Evolutionary conservation across 805 yeast genomes (phyloP).

Genomic region (Kodamaea laetipori): DNA sequence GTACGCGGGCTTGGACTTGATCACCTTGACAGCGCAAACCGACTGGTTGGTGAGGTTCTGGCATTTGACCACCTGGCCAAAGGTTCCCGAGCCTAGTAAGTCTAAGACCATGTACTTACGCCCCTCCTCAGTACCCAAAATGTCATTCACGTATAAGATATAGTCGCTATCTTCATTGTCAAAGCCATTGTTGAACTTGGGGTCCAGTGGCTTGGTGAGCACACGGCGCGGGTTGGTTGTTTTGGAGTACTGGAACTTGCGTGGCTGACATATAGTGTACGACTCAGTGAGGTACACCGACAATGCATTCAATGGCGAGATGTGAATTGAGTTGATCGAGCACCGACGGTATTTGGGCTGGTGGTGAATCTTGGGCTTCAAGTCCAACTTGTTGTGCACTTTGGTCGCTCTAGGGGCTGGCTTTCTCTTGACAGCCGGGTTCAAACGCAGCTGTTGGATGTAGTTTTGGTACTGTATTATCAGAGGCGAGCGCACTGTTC

Average conservation of each 20-base stretch:
- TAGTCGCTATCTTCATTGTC: slow-evolving; percentile 91
- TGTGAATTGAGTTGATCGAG: slow-evolving; percentile 59
- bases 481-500: slow-evolving; percentile 31
- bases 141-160: slow-evolving; percentile 90
- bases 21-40: slow-evolving; percentile 90
- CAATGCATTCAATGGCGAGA: slow-evolving; percentile 80
- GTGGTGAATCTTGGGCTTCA: slow-evolving; percentile 60
- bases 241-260: slow-evolving; percentile 72
- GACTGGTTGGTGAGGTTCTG: slow-evolving; percentile 79
- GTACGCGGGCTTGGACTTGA: slow-evolving; percentile 88
- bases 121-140: slow-evolving; percentile 82
- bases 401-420: slow-evolving; percentile 52
- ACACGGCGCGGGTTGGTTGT: slow-evolving; percentile 90
- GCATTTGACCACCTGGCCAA: slow-evolving; percentile 97
- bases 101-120: slow-evolving; percentile 87
- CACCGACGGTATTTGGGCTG: slow-evolving; percentile 73
- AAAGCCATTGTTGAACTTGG: slow-evolving; percentile 73
- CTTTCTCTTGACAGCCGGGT: slow-evolving; percentile 12
- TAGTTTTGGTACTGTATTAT: slow-evolving; percentile 38
- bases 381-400: slow-evolving; percentile 48
- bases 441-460: slow-evolving; percentile 18
- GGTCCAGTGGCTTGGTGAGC: slow-evolving; percentile 88
- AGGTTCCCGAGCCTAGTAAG: slow-evolving; percentile 93
- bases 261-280: slow-evolving; percentile 80
- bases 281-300: slow-evolving; percentile 78